A percentile compares a stretch with the other conserved stretches of the same genome.
Conservation (phyloP, 2,329 filamentous ascomycete species). For the Akanthomyces dipterigenus region DNA sequence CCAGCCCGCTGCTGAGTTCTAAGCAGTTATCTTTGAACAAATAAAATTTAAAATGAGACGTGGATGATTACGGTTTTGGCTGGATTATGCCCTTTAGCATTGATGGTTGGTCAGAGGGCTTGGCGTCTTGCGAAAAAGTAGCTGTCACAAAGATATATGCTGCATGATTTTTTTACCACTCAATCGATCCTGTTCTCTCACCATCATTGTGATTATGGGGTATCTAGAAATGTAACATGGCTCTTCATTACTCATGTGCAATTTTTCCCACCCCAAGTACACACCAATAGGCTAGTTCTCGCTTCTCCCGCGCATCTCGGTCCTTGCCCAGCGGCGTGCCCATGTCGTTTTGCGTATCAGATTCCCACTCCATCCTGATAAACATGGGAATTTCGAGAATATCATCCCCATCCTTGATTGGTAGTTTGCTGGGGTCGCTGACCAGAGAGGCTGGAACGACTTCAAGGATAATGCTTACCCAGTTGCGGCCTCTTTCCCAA, state of each 20-base stretch:
- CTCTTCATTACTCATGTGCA: conserved; percentile 34
- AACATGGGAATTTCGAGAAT: conserved; percentile 87
- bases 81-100: conserved; percentile 23
- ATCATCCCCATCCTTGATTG: conserved; percentile 53
- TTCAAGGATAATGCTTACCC: conserved; percentile 90
- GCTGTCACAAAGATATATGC: conserved; percentile 38
- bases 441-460: conserved; percentile 61
- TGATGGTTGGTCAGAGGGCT: conserved; percentile 37
- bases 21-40: conserved; percentile 35
- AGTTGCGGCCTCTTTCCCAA: conserved; percentile 91
- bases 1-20: conserved; percentile 75
- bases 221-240: conserved; percentile 29
- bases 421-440: conserved; percentile 37
- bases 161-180: conserved; percentile 12
- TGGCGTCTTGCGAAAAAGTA: conserved; percentile 43
- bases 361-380: conserved; percentile 86
- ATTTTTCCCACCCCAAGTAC: conserved; percentile 85
- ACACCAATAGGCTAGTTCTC: conserved; percentile 93
- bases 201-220: conserved; percentile 22
- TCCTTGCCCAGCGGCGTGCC: conserved; percentile 46
- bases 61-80: conserved; percentile 23
- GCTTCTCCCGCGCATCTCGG: conserved; percentile 64
- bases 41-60: conserved; percentile 13
- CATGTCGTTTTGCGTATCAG: conserved; percentile 59
- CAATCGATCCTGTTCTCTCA: not conserved